phyloP scores from a whole-genome alignment of 495 filamentous ascomycete genomes.

The Xylaria scruposa region DNA sequence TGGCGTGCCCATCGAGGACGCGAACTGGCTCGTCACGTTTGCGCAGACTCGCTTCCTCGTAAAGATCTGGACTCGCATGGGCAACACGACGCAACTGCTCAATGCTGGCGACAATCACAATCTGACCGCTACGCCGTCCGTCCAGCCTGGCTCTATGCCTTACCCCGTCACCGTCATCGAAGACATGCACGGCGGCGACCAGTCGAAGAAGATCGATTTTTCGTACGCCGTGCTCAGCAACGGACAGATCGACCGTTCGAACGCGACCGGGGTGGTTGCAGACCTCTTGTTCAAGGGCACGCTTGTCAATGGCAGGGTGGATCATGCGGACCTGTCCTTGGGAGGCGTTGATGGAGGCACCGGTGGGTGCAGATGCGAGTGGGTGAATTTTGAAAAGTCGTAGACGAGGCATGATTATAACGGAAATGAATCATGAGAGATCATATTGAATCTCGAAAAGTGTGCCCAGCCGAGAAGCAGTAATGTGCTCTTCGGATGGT shows the following conservation, averaged over 20 bases:
- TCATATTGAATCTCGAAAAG: not conserved
- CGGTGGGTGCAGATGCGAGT: constrained; percentile 77
- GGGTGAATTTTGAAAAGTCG: constrained; percentile 66
- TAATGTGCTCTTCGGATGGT: not conserved
- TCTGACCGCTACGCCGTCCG: constrained; percentile 39
- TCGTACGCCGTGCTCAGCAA: constrained; percentile 67
- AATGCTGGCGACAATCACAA: constrained; percentile 22
- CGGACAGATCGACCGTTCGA: constrained; percentile 57
- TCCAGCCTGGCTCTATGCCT: constrained; percentile 75
- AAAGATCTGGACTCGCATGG: constrained; percentile 82
- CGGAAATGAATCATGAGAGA: not conserved
- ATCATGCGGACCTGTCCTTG: constrained; percentile 56
- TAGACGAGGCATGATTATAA: constrained; percentile 6
- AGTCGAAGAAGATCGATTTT: constrained; percentile 69
- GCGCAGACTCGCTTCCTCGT: constrained; percentile 84
- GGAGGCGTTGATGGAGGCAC: constrained; percentile 73
- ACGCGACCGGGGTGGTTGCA: constrained; percentile 63
- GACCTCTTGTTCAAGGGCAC: constrained; percentile 64
- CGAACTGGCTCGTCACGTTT: constrained; percentile 79
- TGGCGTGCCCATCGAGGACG: constrained; percentile 64
- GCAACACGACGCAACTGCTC: constrained; percentile 54
- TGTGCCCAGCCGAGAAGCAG: not conserved
- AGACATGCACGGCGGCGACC: constrained; percentile 79
- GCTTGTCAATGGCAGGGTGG: constrained; percentile 48
- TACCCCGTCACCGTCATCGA: constrained; percentile 82